phyloP scores from a whole-genome alignment of 495 filamentous ascomycete species.

The Cladorrhinum samala region DNA sequence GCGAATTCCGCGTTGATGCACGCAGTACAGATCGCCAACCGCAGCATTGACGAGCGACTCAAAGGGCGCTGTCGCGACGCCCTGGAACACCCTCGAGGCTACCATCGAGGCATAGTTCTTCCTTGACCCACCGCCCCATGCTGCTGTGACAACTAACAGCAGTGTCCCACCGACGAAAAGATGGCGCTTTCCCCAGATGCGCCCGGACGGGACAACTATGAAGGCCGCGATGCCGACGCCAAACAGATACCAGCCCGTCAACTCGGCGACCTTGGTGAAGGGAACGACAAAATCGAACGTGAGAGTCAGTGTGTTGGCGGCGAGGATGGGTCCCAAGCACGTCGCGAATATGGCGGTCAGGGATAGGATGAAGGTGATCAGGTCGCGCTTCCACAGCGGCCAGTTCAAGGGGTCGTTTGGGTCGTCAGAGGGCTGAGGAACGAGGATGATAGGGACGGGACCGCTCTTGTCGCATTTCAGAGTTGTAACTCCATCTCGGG shows the following conservation, averaged over 20 bases:
- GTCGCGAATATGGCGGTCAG: slow-evolving; percentile 74
- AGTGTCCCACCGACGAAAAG: slow-evolving; percentile 73
- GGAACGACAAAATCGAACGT: slow-evolving; percentile 47
- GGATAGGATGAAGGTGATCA: slow-evolving; percentile 71
- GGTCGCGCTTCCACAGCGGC: slow-evolving; percentile 80
- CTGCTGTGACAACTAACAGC: slow-evolving; percentile 62
- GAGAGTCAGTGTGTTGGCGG: slow-evolving; percentile 75
- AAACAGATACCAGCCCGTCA: slow-evolving; percentile 84
- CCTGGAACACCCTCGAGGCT: slow-evolving; percentile 71
- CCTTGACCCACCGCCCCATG: slow-evolving; percentile 71
- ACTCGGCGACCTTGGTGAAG: slow-evolving; percentile 67
- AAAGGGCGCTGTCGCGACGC: slow-evolving; percentile 68
- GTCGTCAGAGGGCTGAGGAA: slow-evolving; percentile 75
- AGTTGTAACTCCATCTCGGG: slow-evolving; percentile 31
- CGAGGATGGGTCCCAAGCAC: slow-evolving; percentile 74
- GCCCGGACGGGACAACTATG: slow-evolving; percentile 78
- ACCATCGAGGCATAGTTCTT: slow-evolving; percentile 62
- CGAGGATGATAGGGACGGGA: slow-evolving; percentile 61
- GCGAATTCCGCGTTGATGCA: slow-evolving; percentile 75
- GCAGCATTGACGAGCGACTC: slow-evolving; percentile 71
- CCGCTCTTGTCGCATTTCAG: slow-evolving; percentile 71
- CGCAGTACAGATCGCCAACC: slow-evolving; percentile 71
- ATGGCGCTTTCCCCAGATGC: slow-evolving; percentile 90
- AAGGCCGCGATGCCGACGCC: slow-evolving; percentile 76
- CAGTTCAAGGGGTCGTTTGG: slow-evolving; percentile 81